Conservation (phyloP, 192 early-diverging fungal species). For the Martensiomyces pterosporus region DNA sequence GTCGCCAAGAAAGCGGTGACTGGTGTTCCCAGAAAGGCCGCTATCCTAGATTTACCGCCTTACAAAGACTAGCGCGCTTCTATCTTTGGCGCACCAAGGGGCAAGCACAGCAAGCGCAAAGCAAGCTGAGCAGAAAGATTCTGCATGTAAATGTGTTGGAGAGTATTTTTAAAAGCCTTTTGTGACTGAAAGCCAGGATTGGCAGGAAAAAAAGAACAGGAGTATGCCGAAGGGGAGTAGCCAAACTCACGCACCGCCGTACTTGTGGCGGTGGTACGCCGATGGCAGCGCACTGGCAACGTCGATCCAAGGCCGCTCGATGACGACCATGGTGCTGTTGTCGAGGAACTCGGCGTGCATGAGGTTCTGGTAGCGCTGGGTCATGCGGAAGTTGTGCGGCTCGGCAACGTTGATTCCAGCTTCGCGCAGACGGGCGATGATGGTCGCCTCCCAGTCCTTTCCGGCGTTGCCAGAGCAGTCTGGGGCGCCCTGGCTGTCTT, state of each 20-base stretch:
- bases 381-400: conserved; percentile 62
- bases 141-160: no score
- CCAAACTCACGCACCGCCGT: conserved; percentile 46
- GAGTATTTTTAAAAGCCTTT: conserved; percentile 1
- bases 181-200: neutral
- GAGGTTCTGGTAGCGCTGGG: conserved; percentile 78
- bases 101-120: no score
- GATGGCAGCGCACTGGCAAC: conserved; percentile 74
- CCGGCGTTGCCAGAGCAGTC: conserved; percentile 3
- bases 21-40: no score
- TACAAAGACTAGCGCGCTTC: no score
- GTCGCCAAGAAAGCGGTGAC: no score
- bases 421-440: conserved; percentile 39
- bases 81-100: no score
- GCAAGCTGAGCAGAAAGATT: no score
- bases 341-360: conserved; percentile 76
- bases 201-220: neutral
- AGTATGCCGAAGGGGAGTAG: neutral
- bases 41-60: no score
- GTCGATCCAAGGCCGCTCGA: conserved; percentile 83
- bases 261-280: conserved; percentile 80
- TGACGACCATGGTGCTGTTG: conserved; percentile 70
- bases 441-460: conserved; percentile 43
- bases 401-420: conserved; percentile 49
- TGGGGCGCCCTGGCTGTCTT: conserved; percentile 14